phyloP scores from a whole-genome alignment of 2,329 filamentous ascomycete genomes.

The Coniochaeta sp. region DNA sequence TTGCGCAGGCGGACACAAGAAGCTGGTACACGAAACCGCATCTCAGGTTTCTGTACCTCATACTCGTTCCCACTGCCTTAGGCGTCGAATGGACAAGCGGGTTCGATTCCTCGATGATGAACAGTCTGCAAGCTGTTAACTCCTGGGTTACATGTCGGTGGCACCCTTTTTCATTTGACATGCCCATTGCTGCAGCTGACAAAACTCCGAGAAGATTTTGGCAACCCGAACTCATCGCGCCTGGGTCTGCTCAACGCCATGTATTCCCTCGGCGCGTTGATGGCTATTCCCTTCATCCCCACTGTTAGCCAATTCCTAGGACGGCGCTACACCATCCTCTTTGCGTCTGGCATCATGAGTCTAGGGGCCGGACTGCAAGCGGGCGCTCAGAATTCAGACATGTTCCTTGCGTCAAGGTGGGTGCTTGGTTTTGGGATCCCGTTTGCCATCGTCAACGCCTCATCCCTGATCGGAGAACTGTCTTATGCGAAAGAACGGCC shows the following conservation, averaged over 20 bases:
- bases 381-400: conserved; percentile 18
- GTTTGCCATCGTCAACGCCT: conserved; percentile 25
- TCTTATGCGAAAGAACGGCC: conserved; percentile 23
- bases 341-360: conserved; percentile 24
- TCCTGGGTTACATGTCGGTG: not conserved
- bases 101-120: conserved; percentile 36
- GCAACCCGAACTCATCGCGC: conserved; percentile 26
- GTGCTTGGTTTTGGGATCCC: conserved; percentile 26
- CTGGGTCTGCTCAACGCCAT: conserved; percentile 26
- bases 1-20: conserved; percentile 6
- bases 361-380: conserved; percentile 28
- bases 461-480: conserved; percentile 27
- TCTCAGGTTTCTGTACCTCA: conserved; percentile 28
- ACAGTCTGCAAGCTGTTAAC: conserved; percentile 29
- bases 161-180: not conserved
- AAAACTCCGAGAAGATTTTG: conserved; percentile 23
- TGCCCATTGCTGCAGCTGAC: not conserved
- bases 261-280: conserved; percentile 33
- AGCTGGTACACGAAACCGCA: conserved; percentile 33
- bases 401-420: conserved; percentile 24
- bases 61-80: conserved; percentile 30
- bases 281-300: conserved; percentile 32
- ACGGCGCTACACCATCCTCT: conserved; percentile 26
- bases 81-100: conserved; percentile 36
- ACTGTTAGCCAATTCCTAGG: conserved; percentile 29